Evolutionary conservation across 495 filamentous ascomycete genomes (phyloP), one percentile per base, ranked within the genome.

Genomic region (Penicillium chermesinum): DNA sequence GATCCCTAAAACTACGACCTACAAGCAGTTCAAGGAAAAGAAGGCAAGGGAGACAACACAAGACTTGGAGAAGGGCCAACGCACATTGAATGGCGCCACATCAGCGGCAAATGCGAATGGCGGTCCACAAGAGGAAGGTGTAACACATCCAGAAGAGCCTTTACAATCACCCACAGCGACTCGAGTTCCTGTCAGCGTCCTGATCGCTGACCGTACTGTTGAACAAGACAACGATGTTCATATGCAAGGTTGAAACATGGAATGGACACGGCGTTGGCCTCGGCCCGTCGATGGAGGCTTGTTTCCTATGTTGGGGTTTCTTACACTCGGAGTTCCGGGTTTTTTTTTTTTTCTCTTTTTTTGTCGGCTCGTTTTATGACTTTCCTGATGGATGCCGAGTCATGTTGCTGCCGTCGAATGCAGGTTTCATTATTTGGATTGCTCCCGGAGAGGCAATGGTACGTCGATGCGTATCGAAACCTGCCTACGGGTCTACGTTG

Each of bases 1-100:
- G 8, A 83, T 96, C 19, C 93, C 93, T 27, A 86, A 85, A 60
- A 95, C 89, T 7, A 78, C 81, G 7, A 81, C 87, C 12, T 95
- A 81, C 74, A 86, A 85, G 66, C 76, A 87, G 55, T 81, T 83
- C 70, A 94, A 93, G 64, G 80, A 78, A 38, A 81, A 78, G 64
- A 74, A 71, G 53, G 67, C 72, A 5, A 74, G 69, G 57, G 75
- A 78, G 42, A 62, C 63, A 6, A 78, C 77, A 54, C 63, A 74
- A 19, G 41, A 53, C 16, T 51, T 73, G 46, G 76, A 78, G 49
- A 75, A 75, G 53, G 78, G 75, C 34, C 78, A 80, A 47, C 76
- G 71, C 48, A 80, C 73, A 5, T 54, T 80, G 15, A 77, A 79
- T 52, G 73, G 63, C 14, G 49, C 57, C 7, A 44, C 56, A 33